Percentiles rank a stretch among this genome's conserved stretches.
Conservation (phyloP, 768 basidiomycete species). For the Leucocoprinus birnbaumii region DNA sequence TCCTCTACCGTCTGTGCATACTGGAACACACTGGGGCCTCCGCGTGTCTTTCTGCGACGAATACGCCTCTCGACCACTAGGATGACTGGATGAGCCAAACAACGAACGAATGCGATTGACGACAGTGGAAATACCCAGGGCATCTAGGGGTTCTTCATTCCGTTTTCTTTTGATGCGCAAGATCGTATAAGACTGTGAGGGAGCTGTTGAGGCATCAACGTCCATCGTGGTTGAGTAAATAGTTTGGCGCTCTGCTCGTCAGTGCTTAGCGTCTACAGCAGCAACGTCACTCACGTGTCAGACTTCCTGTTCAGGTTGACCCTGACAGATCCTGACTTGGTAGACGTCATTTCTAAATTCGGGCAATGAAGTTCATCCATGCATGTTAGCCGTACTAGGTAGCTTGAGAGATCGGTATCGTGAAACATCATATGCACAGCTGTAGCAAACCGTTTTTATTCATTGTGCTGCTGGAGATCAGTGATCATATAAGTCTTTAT, state of each 20-base stretch:
- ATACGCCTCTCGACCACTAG: slow-evolving; percentile 62
- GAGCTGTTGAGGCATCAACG: slow-evolving; percentile 21
- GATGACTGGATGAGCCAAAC: not conserved
- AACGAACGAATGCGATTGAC: slow-evolving; percentile 9
- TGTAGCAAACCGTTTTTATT: too few species aligned
- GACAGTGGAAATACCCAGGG: slow-evolving; percentile 50
- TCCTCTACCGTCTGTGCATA: slow-evolving; percentile 79
- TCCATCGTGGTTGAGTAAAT: slow-evolving; percentile 23
- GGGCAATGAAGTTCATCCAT: not conserved
- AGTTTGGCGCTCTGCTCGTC: too few species aligned
- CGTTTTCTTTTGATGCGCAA: slow-evolving; percentile 82
- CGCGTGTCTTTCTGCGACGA: slow-evolving; percentile 60
- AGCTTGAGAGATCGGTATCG: not conserved
- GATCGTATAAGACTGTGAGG: slow-evolving; percentile 56
- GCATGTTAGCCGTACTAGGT: not conserved
- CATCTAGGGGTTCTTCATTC: slow-evolving; percentile 80
- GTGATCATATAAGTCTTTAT: not conserved
- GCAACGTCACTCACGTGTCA: slow-evolving; percentile 1
- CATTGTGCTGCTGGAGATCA: too few species aligned
- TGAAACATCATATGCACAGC: too few species aligned
- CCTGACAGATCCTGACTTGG: not conserved
- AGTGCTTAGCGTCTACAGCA: too few species aligned
- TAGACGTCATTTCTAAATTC: not conserved
- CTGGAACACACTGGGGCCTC: slow-evolving; percentile 64
- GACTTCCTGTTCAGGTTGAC: not conserved